A percentile compares a stretch with the other conserved stretches of the same genome.
Evolutionary conservation across 2,329 filamentous ascomycete genomes (phyloP).

Genomic region (Xylaria hypoxylon): DNA sequence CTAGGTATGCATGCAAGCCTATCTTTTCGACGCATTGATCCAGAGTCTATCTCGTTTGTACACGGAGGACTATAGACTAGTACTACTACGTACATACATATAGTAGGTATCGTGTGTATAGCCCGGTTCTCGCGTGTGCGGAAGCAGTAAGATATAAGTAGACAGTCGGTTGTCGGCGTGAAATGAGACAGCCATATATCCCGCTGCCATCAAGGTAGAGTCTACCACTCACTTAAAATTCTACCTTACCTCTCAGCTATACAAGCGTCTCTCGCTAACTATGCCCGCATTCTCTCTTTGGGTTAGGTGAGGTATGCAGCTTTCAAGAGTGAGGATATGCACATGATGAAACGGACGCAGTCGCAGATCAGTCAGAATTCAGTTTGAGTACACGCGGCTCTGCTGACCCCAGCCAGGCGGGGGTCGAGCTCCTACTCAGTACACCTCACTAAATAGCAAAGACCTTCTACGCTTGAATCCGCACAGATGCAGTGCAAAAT

Average conservation of each 20-base stretch:
- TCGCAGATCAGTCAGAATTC: conserved; percentile 50
- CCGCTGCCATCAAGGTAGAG: background rate
- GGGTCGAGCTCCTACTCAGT: background rate
- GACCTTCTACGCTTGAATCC: background rate
- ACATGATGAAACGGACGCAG: conserved; percentile 49
- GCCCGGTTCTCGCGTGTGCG: background rate
- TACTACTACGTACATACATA: background rate
- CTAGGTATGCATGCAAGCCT: conserved; percentile 6
- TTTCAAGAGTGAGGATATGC: conserved; percentile 1
- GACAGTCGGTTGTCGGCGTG: background rate
- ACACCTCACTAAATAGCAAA: too few relatives aligned
- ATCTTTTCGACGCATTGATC: too few relatives aligned
- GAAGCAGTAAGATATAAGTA: background rate
- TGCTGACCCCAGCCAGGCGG: conserved; percentile 27
- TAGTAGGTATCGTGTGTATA: background rate
- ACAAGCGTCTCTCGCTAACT: background rate
- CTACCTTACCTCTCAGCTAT: background rate
- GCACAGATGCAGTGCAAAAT: conserved; percentile 2
- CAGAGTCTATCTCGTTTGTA: background rate
- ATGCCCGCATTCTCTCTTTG: background rate
- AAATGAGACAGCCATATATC: conserved; percentile 11
- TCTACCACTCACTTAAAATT: background rate
- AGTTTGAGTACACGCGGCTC: conserved; percentile 51
- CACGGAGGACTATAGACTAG: background rate
- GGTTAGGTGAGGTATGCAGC: conserved; percentile 12